Evolutionary conservation across 2,329 filamentous ascomycete species (phyloP).

Genomic region (Bisporella sp.): DNA sequence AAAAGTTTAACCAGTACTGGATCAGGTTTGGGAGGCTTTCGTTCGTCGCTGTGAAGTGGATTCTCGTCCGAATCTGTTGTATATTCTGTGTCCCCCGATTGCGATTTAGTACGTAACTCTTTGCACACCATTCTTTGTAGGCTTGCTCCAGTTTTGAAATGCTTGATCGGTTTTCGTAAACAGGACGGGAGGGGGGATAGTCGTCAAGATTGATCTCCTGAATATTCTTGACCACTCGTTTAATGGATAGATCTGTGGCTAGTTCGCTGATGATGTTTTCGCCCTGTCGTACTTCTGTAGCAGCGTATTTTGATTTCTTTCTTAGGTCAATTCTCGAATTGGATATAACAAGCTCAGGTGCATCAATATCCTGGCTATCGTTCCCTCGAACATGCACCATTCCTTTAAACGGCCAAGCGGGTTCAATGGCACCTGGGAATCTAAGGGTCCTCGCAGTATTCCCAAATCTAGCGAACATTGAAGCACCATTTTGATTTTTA

Average conservation of each 20-base stretch:
- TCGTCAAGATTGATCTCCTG: conserved; percentile 21
- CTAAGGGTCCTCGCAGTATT: conserved; percentile 35
- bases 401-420: conserved; percentile 65
- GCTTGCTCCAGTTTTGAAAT: conserved; percentile 50
- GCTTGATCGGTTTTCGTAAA: conserved; percentile 46
- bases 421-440: conserved; percentile 57
- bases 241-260: conserved; percentile 14
- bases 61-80: conserved; percentile 28
- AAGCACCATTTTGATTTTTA: neutral
- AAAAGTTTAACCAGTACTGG: conserved; percentile 55
- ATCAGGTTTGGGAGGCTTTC: conserved; percentile 33
- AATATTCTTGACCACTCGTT: conserved; percentile 11
- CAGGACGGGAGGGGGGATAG: conserved; percentile 37
- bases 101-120: conserved; percentile 32
- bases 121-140: conserved; percentile 42
- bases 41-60: conserved; percentile 26
- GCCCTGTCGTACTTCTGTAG: conserved; percentile 13
- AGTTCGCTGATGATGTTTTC: conserved; percentile 23
- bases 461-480: conserved; percentile 18
- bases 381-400: conserved; percentile 56
- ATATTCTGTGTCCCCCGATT: neutral
- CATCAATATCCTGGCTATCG: neutral
- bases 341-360: neutral
- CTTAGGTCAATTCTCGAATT: conserved; percentile 4
- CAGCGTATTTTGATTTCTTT: conserved; percentile 23